A percentile compares a stretch with the other conserved stretches of the same genome.
phyloP scores from a whole-genome alignment of 495 filamentous ascomycete genomes.

The Trichoderma gamsii region DNA sequence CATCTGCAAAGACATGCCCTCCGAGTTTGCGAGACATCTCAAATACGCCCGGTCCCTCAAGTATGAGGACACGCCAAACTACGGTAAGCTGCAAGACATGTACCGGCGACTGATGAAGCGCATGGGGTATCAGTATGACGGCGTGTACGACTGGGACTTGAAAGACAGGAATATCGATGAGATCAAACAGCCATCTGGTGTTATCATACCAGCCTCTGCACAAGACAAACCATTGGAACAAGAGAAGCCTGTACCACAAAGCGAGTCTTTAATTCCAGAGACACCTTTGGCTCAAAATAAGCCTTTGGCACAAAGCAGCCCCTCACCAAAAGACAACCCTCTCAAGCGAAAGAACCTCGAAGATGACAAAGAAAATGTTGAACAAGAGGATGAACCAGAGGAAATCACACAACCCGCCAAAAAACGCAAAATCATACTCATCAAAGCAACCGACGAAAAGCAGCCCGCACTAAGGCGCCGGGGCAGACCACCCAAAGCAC shows the following conservation, averaged over 20 bases:
- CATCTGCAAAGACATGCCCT: slow-evolving; percentile 22
- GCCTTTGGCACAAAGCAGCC: no score
- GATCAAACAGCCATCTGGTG: neutral
- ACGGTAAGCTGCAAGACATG: slow-evolving; percentile 27
- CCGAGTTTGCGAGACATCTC: slow-evolving; percentile 25
- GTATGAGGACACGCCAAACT: slow-evolving; percentile 27
- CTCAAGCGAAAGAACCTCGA: neutral
- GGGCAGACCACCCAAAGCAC: neutral
- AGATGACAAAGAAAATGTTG: neutral
- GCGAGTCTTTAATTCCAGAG: no score
- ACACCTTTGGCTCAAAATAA: no score
- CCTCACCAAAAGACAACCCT: neutral
- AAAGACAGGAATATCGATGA: neutral
- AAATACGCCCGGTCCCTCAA: slow-evolving; percentile 25
- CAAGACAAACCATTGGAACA: no score
- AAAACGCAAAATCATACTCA: neutral
- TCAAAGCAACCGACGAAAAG: neutral
- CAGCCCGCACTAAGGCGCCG: neutral
- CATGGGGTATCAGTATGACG: slow-evolving; percentile 28
- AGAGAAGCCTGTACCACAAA: no score
- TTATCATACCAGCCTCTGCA: no score
- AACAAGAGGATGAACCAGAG: neutral
- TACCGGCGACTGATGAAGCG: slow-evolving; percentile 25
- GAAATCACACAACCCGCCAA: neutral
- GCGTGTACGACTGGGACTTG: slow-evolving; percentile 29